Evolutionary conservation across 2,329 filamentous ascomycete genomes (phyloP).

Genomic region (Penicillium rolfsii): DNA sequence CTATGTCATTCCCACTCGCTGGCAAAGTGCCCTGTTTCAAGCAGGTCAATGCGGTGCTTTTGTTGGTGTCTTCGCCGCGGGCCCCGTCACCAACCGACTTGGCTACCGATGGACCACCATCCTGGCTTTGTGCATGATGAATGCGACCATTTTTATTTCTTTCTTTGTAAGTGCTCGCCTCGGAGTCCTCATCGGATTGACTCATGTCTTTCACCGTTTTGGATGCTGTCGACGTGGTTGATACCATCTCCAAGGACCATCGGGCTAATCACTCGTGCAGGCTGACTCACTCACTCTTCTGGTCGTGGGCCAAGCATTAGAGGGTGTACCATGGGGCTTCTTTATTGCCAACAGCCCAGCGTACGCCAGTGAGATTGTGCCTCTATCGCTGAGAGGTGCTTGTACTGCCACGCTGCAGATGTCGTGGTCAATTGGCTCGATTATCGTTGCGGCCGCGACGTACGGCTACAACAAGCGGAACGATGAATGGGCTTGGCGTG

Average conservation of each 20-base stretch:
- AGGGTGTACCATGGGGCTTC: constrained; percentile 38
- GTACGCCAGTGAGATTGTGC: constrained; percentile 36
- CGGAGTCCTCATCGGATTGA: neutral
- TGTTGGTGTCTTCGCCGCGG: constrained; percentile 62
- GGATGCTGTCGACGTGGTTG: neutral
- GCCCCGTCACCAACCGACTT: constrained; percentile 61
- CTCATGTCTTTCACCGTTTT: neutral
- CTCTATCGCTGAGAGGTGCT: constrained; percentile 32
- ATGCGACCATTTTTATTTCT: constrained; percentile 63
- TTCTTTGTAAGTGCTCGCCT: constrained; percentile 53
- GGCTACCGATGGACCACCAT: constrained; percentile 65
- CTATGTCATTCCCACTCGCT: constrained; percentile 45
- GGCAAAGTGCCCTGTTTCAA: constrained; percentile 61
- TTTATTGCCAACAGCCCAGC: constrained; percentile 37
- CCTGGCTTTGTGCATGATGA: constrained; percentile 59
- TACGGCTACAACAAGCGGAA: constrained; percentile 26
- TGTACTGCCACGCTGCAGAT: constrained; percentile 35
- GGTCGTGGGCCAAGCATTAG: constrained; percentile 35
- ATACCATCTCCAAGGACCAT: neutral
- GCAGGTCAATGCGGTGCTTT: constrained; percentile 62
- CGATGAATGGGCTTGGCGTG: constrained; percentile 33
- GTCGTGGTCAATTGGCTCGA: constrained; percentile 37
- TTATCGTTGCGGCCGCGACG: constrained; percentile 33
- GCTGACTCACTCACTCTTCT: constrained; percentile 50
- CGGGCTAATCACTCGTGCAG: constrained; percentile 15